Conservation (phyloP, 257 asterid genomes). For the Apocynum venetum region DNA sequence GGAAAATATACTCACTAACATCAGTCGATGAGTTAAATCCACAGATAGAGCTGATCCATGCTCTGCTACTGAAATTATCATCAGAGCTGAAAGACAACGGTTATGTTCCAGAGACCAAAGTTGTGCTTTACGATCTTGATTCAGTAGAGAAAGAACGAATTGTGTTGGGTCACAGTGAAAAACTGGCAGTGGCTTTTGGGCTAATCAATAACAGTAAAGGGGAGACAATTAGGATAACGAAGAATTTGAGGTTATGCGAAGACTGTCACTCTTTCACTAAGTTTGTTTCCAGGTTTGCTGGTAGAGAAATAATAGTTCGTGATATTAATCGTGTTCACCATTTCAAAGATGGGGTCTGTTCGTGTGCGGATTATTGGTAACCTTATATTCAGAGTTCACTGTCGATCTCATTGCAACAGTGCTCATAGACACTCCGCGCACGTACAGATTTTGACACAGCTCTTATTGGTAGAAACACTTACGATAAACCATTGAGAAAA, state of each 20-base stretch:
- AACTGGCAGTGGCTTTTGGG: slow-evolving; percentile 84
- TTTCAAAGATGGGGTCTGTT: slow-evolving; percentile 73
- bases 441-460: slow-evolving; percentile 5
- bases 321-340: slow-evolving; percentile 75
- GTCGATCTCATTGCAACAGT: too few species aligned
- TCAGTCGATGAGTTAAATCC: slow-evolving; percentile 77
- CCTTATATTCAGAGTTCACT: background rate
- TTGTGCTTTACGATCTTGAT: slow-evolving; percentile 67
- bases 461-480: background rate
- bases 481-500: background rate
- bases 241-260: slow-evolving; percentile 84
- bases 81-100: slow-evolving; percentile 75
- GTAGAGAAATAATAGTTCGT: slow-evolving; percentile 65
- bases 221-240: slow-evolving; percentile 71
- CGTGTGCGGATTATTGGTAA: slow-evolving; percentile 85
- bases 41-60: slow-evolving; percentile 68
- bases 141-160: slow-evolving; percentile 62
- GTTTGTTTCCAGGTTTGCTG: slow-evolving; percentile 55
- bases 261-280: slow-evolving; percentile 85
- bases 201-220: slow-evolving; percentile 67
- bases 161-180: slow-evolving; percentile 83
- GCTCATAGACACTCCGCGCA: background rate
- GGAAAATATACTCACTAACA: slow-evolving; percentile 44
- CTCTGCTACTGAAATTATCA: slow-evolving; percentile 50
- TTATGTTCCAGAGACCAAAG: slow-evolving; percentile 67